Base-by-base conservation (phyloP, 164 flowering plant species). In the Chimonanthus salicifolius region DNA sequence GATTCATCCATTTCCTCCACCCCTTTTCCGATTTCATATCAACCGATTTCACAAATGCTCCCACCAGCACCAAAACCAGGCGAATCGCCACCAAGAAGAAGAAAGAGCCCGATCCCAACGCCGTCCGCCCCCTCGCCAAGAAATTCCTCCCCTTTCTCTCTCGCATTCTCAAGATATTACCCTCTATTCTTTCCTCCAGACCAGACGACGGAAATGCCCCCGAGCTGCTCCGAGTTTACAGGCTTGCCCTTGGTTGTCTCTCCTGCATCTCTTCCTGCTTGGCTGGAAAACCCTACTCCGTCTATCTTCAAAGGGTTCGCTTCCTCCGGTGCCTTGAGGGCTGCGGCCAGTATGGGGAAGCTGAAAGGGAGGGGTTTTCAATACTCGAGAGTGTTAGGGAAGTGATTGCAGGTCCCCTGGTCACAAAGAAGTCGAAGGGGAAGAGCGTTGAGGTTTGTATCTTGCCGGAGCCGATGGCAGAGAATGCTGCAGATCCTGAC, bases 71-170 rank as follows among this genome's bases (percentile, higher is more conserved):
- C 46, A 75, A 80, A 72, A 69, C 72, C 65, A 75, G 44, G 49
- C 71, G 51, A 20, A 54, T 33, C n/a, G 49, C 13, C 16, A 18
- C 58, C 7, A 78, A 72, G 72, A 58, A 71, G 21, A 49, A 60
- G 45, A 51, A 43, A 6, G 65, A 69, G 64, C 4, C 15, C 54
- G 76, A 78, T 47, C 73, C 45, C 64, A 33, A 77, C 18, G 15
- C 60, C 5, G 71, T 86, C 58, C 93, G 95, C 3, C 62, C 92
- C 2, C 90, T 94, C 11, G 97, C 97, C 6, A 94, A 94, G 81
- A 79, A 80, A n/a, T 91, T 80, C 79, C 86, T 90, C 49, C 75
- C 90, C 0, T 90, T 92, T 75, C 78, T 92, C 77, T 85, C 85
- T 74, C 82, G 82, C 70, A 72, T 84, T 46, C 85, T 92, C 21